Base-by-base conservation (phyloP, 805 yeast genomes). In the Yarrowia keelungensis region DNA sequence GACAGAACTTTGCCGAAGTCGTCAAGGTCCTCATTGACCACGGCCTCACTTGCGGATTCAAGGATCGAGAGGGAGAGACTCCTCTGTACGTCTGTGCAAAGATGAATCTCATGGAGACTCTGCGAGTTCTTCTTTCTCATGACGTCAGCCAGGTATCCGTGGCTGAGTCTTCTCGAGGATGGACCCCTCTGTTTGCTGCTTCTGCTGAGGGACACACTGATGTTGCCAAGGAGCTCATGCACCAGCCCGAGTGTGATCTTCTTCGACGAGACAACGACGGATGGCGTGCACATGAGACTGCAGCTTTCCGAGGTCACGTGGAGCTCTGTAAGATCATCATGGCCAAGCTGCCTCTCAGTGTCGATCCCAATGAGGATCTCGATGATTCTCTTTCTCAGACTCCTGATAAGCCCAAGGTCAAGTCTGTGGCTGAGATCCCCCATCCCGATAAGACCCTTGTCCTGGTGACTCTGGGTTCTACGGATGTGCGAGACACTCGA, bases 221-320 rank as follows among this genome's bases (percentile, higher is more conserved):
- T 2, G 82, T 91, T 50, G 91, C 87, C 7, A 77, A 83, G 51
- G 70, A 84, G 9, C 81, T 94, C 71, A 77, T 88, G 38, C 78
- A 79, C 0, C 87, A 86, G 22, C 53, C 61, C 8, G 89, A 92
- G 5, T 59, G 65, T 16, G 79, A 81, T 8, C 85, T 80, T 69
- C 83, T 85, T 53, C 78, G 81, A 36, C 82, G 84, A 16, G 98
- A 94, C 79, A 89, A 86, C 56, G 89, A 95, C 66, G 98, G 98
- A 0, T 94, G 98, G 98, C 86, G 92, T 19, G 97, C 98, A n/a
- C 87, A 92, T 87, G 98, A 94, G 75, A 98, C 94, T 77, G 97
- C 98, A 0, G 88, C 91, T 61, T 81, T 94, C 56, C 84, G 98
- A 73, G 98, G 98, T 5, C 97, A 92, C 76, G 79, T 93, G 69